Percentiles rank a stretch among this genome's conserved stretches.
Conservation (phyloP, 495 filamentous ascomycete genomes). For the Xylaria scruposa region DNA sequence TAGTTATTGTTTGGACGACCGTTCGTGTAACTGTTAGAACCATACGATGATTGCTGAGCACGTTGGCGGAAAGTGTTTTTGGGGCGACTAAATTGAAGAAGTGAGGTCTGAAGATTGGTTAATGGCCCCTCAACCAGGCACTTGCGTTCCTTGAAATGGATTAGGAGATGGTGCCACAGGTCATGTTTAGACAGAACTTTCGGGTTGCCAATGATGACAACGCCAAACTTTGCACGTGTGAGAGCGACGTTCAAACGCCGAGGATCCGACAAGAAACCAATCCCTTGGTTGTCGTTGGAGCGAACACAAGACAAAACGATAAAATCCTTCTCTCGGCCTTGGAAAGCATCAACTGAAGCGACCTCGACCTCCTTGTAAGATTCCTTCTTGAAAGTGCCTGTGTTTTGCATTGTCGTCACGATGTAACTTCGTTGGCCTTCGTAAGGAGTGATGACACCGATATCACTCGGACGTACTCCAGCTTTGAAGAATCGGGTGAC, state of each 20-base stretch:
- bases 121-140: conserved; percentile 97
- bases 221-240: conserved; percentile 93
- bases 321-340: conserved; percentile 98
- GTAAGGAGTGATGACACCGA: conserved; percentile 98
- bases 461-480: conserved; percentile 88
- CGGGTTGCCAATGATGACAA: conserved; percentile 96
- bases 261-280: conserved; percentile 98
- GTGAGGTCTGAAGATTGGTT: conserved; percentile 90
- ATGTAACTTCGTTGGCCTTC: conserved; percentile 99
- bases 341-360: conserved; percentile 97
- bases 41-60: conserved; percentile 59
- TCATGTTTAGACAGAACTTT: conserved; percentile 98
- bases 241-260: conserved; percentile 98
- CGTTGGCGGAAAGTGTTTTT: conserved; percentile 92
- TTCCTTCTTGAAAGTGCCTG: conserved; percentile 96
- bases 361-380: conserved; percentile 99
- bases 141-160: conserved; percentile 97
- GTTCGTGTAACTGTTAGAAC: conserved; percentile 72
- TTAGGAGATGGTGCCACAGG: conserved; percentile 93
- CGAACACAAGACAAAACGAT: conserved; percentile 98
- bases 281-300: conserved; percentile 98
- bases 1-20: conserved; percentile 49
- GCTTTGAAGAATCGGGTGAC: conserved; percentile 99
- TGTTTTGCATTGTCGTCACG: conserved; percentile 98
- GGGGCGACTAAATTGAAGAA: conserved; percentile 93